Evolutionary conservation across 345 rosid genomes (phyloP).

Genomic region (Geranium rotundifolium): DNA sequence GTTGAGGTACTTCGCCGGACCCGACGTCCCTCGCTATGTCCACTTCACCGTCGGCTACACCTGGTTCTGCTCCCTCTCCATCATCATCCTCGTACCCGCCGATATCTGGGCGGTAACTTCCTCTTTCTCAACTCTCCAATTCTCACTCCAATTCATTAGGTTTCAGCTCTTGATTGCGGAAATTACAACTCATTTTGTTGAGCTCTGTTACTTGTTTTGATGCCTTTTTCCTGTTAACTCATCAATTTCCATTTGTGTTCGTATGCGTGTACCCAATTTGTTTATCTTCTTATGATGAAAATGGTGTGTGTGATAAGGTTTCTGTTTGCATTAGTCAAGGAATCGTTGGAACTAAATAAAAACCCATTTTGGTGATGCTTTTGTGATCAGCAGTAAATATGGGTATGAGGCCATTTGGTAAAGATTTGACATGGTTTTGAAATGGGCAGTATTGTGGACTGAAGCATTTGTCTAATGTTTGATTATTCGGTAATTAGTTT

Average conservation of each 20-base stretch:
- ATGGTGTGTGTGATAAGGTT: background rate
- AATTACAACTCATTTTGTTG: background rate
- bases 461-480: background rate
- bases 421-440: background rate
- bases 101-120: conserved; percentile 77
- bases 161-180: background rate
- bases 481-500: background rate
- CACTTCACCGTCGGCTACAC: conserved; percentile 87
- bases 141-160: background rate
- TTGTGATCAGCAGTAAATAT: background rate
- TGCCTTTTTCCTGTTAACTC: background rate
- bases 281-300: background rate
- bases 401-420: background rate
- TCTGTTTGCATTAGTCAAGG: background rate
- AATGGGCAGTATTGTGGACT: too few relatives aligned
- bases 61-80: conserved; percentile 95
- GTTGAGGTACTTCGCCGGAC: conserved; percentile 82
- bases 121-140: background rate
- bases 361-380: background rate
- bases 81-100: conserved; percentile 95
- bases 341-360: background rate
- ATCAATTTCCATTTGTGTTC: too few relatives aligned
- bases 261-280: too few relatives aligned
- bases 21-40: conserved; percentile 88
- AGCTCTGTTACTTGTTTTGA: background rate